Evolutionary conservation across 768 basidiomycete species (phyloP).

Genomic region (Collybia sp.): DNA sequence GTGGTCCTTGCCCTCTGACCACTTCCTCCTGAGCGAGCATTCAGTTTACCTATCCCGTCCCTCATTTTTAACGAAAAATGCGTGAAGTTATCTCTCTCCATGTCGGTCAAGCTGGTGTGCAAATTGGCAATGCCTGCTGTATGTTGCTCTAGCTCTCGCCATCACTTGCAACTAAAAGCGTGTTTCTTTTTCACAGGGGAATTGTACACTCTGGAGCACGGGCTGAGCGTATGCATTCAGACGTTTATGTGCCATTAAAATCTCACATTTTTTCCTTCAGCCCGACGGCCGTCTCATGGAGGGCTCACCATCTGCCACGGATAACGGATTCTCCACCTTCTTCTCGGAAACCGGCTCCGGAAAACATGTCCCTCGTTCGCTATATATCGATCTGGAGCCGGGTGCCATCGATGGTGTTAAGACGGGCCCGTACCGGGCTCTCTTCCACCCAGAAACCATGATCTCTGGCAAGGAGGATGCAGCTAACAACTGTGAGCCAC

Average conservation of each 20-base stretch:
- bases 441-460: slow-evolving; percentile 99
- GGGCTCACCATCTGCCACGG: slow-evolving; percentile 66
- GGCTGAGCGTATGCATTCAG: slow-evolving; percentile 74
- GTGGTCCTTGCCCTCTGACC: slow-evolving; percentile 27
- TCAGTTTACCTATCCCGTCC: slow-evolving; percentile 12
- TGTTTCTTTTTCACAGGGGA: slow-evolving; percentile 71
- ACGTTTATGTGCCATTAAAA: neutral
- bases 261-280: slow-evolving; percentile 32
- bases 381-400: slow-evolving; percentile 97
- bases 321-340: slow-evolving; percentile 97
- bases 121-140: slow-evolving; percentile 99
- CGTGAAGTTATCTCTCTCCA: slow-evolving; percentile 98
- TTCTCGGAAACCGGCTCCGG: slow-evolving; percentile 97
- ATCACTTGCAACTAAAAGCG: slow-evolving; percentile 26
- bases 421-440: slow-evolving; percentile 90
- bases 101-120: slow-evolving; percentile 98
- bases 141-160: slow-evolving; percentile 30
- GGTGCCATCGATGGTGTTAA: slow-evolving; percentile 98
- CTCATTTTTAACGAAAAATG: slow-evolving; percentile 42
- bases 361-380: slow-evolving; percentile 95
- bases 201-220: slow-evolving; percentile 98
- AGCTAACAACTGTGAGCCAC: slow-evolving; percentile 88
- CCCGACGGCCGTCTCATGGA: slow-evolving; percentile 91
- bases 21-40: slow-evolving; percentile 13
- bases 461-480: slow-evolving; percentile 99